Conservation (phyloP, 768 basidiomycete genomes). For the Gloeophyllum trabeum region DNA sequence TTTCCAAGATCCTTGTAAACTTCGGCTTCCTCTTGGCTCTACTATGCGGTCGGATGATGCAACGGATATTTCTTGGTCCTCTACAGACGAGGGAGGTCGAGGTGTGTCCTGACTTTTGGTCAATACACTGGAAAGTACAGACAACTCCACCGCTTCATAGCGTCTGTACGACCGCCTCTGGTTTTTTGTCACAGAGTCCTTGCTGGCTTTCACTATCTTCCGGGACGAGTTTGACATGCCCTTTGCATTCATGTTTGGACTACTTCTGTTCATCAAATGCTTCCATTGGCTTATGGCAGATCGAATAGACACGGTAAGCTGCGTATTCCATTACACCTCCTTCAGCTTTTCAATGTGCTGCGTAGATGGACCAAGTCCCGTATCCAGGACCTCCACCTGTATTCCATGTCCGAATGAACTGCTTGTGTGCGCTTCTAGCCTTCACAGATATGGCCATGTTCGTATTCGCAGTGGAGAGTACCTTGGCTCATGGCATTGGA, state of each 20-base stretch:
- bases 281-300: slow-evolving; percentile 97
- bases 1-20: slow-evolving; percentile 74
- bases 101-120: slow-evolving; percentile 31
- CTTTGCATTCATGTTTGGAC: slow-evolving; percentile 91
- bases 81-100: slow-evolving; percentile 85
- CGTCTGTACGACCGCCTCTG: slow-evolving; percentile 91
- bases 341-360: background rate
- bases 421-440: slow-evolving; percentile 69
- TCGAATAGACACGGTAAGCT: slow-evolving; percentile 83
- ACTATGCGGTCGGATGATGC: slow-evolving; percentile 64
- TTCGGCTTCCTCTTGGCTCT: slow-evolving; percentile 75
- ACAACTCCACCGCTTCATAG: slow-evolving; percentile 29
- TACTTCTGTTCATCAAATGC: slow-evolving; percentile 88
- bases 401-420: slow-evolving; percentile 80
- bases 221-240: slow-evolving; percentile 89
- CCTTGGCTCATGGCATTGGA: slow-evolving; percentile 67
- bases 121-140: background rate
- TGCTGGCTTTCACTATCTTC: slow-evolving; percentile 96
- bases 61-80: slow-evolving; percentile 85
- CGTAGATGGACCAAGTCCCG: slow-evolving; percentile 93
- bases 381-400: slow-evolving; percentile 71
- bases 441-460: slow-evolving; percentile 69
- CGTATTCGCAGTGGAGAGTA: slow-evolving; percentile 69
- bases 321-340: background rate
- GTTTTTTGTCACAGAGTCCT: slow-evolving; percentile 96